Conservation (phyloP, 768 basidiomycete genomes). For the Mycena metata region DNA sequence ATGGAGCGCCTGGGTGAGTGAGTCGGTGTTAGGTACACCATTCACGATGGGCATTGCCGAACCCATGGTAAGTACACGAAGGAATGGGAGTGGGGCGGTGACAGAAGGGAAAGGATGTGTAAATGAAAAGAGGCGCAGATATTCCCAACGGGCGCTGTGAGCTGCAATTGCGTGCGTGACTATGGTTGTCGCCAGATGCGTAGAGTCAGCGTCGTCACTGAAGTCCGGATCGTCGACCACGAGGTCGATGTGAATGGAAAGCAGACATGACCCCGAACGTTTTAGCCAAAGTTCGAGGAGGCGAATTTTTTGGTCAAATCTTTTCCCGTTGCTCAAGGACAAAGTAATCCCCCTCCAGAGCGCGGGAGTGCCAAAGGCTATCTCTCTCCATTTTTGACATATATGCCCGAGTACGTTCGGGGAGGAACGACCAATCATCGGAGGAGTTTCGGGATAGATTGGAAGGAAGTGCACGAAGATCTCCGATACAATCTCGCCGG, state of each 20-base stretch:
- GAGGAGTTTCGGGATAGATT: neutral
- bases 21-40: too few species aligned
- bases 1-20: neutral
- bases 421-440: neutral
- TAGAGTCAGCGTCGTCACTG: neutral
- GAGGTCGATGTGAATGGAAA: too few species aligned
- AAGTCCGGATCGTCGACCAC: too few species aligned
- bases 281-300: neutral
- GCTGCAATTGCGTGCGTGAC: neutral
- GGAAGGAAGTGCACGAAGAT: constrained; percentile 6
- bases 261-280: constrained; percentile 2
- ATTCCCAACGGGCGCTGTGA: constrained; percentile 9
- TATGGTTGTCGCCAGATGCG: neutral
- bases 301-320: neutral
- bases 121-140: neutral
- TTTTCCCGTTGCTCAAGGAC: neutral
- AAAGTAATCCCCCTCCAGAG: constrained; percentile 6
- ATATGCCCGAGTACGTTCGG: constrained; percentile 2
- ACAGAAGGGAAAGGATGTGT: neutral
- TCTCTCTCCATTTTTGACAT: constrained; percentile 13
- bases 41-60: too few species aligned
- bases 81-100: neutral
- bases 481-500: constrained; percentile 3
- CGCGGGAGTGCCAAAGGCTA: neutral
- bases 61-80: neutral